These are phyloP conservation scores for Ganoderma boninense DNA, from an alignment of 1,284 basidiomycete species.

Conservation along the genomic window DNA sequence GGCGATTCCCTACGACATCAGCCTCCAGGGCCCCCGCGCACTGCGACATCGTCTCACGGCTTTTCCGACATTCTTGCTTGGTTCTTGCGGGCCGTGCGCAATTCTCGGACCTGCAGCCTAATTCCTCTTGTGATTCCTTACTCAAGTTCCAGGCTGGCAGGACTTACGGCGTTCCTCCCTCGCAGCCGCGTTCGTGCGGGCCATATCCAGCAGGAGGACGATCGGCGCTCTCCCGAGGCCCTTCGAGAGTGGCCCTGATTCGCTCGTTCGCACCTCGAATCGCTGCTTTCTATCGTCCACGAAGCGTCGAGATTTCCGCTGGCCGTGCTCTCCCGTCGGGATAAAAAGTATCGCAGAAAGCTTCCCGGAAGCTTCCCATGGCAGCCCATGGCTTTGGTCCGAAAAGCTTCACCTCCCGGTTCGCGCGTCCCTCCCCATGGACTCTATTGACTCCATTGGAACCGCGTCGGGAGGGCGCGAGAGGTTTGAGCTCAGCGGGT, in stretches of 20 bases:
- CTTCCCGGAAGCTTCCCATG: background rate
- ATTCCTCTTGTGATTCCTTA: background rate
- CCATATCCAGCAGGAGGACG: slow-evolving; percentile 4
- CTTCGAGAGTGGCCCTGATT: slow-evolving; percentile 3
- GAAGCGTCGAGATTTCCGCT: background rate
- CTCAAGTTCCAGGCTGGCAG: background rate
- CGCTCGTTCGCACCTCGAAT: slow-evolving; percentile 1
- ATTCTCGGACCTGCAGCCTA: background rate
- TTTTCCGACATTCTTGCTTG: slow-evolving; percentile 24
- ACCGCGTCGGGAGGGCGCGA: background rate
- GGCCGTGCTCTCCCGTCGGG: background rate
- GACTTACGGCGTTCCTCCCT: background rate
- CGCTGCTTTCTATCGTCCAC: background rate
- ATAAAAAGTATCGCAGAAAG: background rate
- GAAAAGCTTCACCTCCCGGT: background rate
- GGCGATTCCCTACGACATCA: background rate
- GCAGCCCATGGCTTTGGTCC: no score
- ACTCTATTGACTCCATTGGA: background rate
- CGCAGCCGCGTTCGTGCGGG: background rate
- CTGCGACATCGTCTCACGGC: slow-evolving; percentile 21
- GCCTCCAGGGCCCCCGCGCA: slow-evolving; percentile 24
- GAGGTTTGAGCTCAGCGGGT: background rate
- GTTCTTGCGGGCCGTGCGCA: slow-evolving; percentile 5
- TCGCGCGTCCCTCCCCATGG: background rate
- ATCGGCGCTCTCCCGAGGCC: background rate